phyloP scores from a whole-genome alignment of 148 eudicot genomes.

The Fallopia convolvulus region DNA sequence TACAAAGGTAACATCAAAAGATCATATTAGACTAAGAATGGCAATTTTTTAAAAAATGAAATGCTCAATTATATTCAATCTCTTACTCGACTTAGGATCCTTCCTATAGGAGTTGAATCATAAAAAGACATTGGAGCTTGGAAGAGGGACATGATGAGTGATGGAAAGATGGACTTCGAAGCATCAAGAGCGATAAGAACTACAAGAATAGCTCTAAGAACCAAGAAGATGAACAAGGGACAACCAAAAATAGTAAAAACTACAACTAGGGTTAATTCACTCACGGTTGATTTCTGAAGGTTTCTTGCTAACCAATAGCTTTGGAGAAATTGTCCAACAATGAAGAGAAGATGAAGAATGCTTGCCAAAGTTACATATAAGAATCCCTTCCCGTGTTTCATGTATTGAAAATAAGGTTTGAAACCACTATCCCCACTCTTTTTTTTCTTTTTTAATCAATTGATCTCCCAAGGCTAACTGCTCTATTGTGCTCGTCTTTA shows the following conservation, averaged over 20 bases:
- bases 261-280: neutral
- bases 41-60: too few relatives aligned
- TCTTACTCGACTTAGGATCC: slow-evolving; percentile 46
- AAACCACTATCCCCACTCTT: slow-evolving; percentile 50
- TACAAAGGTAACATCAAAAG: neutral
- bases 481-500: slow-evolving; percentile 6
- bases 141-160: slow-evolving; percentile 28
- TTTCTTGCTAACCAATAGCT: slow-evolving; percentile 50
- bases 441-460: slow-evolving; percentile 45
- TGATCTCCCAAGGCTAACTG: slow-evolving; percentile 27
- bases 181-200: slow-evolving; percentile 25
- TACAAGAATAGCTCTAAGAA: slow-evolving; percentile 23
- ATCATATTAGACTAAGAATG: too few relatives aligned
- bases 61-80: too few relatives aligned
- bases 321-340: slow-evolving; percentile 44
- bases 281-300: slow-evolving; percentile 23
- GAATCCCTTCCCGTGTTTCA: slow-evolving; percentile 38
- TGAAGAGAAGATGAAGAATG: slow-evolving; percentile 20
- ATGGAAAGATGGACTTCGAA: slow-evolving; percentile 29
- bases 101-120: slow-evolving; percentile 49
- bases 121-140: slow-evolving; percentile 44
- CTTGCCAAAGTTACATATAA: slow-evolving; percentile 30
- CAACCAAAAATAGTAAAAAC: neutral
- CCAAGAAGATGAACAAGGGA: slow-evolving; percentile 23
- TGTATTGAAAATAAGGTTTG: slow-evolving; percentile 46